Percentiles rank a stretch among this genome's conserved stretches.
These are phyloP conservation scores for Diaporthe nobilis DNA, from an alignment of 2,329 filamentous ascomycete species.

Conservation along the genomic window DNA sequence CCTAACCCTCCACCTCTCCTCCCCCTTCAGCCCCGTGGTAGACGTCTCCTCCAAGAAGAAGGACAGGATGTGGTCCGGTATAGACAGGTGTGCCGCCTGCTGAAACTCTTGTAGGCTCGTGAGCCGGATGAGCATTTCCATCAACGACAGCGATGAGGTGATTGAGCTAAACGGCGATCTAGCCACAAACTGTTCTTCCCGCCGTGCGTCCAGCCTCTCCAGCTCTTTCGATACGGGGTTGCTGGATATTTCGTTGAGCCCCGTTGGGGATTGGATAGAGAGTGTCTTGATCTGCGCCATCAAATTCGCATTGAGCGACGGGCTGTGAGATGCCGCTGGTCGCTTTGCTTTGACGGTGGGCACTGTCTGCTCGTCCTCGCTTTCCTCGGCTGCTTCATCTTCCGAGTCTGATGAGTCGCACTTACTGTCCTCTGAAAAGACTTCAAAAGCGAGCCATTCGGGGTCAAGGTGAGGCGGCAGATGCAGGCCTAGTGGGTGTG, in stretches of 20 bases:
- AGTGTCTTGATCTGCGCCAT: conserved; percentile 58
- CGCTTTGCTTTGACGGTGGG: conserved; percentile 26
- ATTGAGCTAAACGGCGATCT: conserved; percentile 67
- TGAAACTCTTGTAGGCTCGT: conserved; percentile 93
- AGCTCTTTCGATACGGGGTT: conserved; percentile 16
- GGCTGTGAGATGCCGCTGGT: conserved; percentile 14
- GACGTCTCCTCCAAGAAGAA: conserved; percentile 83
- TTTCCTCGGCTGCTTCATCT: conserved; percentile 50
- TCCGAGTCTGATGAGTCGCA: conserved; percentile 58
- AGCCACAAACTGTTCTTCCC: conserved; percentile 52
- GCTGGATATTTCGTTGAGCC: conserved; percentile 29
- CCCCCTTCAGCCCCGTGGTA: conserved; percentile 63
- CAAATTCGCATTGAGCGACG: conserved; percentile 56
- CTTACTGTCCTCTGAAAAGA: conserved; percentile 77
- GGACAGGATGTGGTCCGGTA: conserved; percentile 88
- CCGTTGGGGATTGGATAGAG: conserved; percentile 48
- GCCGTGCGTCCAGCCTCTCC: conserved; percentile 30
- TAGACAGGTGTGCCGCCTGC: conserved; percentile 89
- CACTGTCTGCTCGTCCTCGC: conserved; percentile 46
- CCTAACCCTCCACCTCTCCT: conserved; percentile 60
- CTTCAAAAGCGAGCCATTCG: conserved; percentile 93
- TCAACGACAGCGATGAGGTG: conserved; percentile 75
- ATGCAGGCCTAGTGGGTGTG: conserved; percentile 59
- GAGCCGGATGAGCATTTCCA: conserved; percentile 90
- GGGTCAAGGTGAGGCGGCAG: conserved; percentile 84